Conservation (phyloP, 441 rosid species). For the Pelargonium myrrhifolium region DNA sequence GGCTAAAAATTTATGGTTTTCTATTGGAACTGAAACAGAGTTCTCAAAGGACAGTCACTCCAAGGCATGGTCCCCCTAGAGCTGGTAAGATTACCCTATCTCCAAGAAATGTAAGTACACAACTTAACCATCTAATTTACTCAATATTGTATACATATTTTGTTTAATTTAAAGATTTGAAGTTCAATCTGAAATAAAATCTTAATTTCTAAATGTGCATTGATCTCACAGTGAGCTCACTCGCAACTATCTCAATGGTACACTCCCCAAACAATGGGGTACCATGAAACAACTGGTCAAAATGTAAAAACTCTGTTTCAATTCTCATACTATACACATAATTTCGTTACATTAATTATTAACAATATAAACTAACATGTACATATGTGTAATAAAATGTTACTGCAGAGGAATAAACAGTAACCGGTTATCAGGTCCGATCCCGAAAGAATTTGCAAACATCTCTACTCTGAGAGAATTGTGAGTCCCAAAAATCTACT, state of each 20-base stretch:
- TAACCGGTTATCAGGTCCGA: slow-evolving; percentile 43
- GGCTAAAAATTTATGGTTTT: too few relatives aligned
- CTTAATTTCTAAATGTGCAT: too few relatives aligned
- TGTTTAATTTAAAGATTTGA: neutral
- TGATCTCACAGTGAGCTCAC: slow-evolving; percentile 35
- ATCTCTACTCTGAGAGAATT: slow-evolving; percentile 26
- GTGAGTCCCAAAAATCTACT: slow-evolving; percentile 28
- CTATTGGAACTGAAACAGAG: slow-evolving; percentile 26
- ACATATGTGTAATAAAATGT: neutral
- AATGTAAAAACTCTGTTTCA: slow-evolving; percentile 31
- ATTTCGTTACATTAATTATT: too few relatives aligned
- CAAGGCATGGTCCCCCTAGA: slow-evolving; percentile 40
- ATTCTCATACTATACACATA: too few relatives aligned
- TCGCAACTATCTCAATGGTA: slow-evolving; percentile 52
- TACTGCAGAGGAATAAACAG: slow-evolving; percentile 15
- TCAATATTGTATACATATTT: too few relatives aligned
- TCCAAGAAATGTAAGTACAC: slow-evolving; percentile 36
- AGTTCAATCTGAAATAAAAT: too few relatives aligned
- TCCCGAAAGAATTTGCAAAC: slow-evolving; percentile 52
- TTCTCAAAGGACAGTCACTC: slow-evolving; percentile 37
- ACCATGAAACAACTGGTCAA: slow-evolving; percentile 21
- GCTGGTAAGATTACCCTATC: slow-evolving; percentile 36
- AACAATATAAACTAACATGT: too few relatives aligned
- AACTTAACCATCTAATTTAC: too few relatives aligned
- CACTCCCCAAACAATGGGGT: slow-evolving; percentile 52